Conservation (phyloP, 2,329 filamentous ascomycete genomes). For the Verticillium nonalfalfae region DNA sequence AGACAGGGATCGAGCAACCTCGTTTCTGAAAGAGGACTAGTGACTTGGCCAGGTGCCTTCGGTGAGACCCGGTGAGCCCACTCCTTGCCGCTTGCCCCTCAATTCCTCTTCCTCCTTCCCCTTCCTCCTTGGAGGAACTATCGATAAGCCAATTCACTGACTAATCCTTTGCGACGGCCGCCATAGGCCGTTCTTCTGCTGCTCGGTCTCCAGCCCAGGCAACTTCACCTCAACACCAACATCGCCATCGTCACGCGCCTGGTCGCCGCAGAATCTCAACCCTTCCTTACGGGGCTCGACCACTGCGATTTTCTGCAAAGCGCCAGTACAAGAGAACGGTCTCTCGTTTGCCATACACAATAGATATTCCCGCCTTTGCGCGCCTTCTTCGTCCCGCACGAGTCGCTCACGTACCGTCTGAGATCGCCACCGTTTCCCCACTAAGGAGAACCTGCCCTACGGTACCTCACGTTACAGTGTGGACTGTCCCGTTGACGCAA, state of each 20-base stretch:
- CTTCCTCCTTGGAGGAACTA: neutral
- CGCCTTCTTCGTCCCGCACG: neutral
- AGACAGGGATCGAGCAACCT: neutral
- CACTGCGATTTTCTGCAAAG: neutral
- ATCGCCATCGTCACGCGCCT: neutral
- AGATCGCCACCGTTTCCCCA: neutral
- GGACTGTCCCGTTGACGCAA: neutral
- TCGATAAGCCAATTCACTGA: neutral
- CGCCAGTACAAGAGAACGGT: neutral
- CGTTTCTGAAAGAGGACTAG: neutral
- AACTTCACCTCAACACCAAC: neutral
- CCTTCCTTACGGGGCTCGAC: neutral
- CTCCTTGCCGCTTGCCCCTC: neutral
- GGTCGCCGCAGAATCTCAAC: neutral
- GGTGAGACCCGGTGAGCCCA: neutral
- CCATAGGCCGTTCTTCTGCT: neutral
- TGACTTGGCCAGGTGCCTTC: neutral
- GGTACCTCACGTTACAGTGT: neutral
- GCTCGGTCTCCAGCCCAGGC: neutral
- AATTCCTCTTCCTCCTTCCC: neutral
- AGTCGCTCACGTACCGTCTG: neutral
- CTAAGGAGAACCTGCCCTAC: neutral
- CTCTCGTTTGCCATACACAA: neutral
- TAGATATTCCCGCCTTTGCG: neutral
- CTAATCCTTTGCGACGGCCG: neutral